phyloP scores from a whole-genome alignment of 2,329 filamentous ascomycete genomes.

The Talaromyces funiculosus region DNA sequence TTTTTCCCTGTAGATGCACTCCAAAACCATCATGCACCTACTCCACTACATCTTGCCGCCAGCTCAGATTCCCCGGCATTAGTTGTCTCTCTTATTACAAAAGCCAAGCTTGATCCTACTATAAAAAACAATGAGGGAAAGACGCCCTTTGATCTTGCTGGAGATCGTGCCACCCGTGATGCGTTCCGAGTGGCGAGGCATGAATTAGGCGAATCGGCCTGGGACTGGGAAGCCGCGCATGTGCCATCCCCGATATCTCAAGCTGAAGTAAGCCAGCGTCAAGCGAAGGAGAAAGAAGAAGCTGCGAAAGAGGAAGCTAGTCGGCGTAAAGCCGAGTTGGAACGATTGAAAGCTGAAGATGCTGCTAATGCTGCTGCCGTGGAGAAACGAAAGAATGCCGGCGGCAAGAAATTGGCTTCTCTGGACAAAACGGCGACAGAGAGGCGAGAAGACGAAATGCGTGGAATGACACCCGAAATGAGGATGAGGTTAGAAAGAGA shows the following conservation, averaged over 20 bases:
- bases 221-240: slow-evolving; percentile 71
- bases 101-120: slow-evolving; percentile 69
- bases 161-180: slow-evolving; percentile 79
- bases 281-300: slow-evolving; percentile 64
- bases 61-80: slow-evolving; percentile 72
- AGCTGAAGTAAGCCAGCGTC: slow-evolving; percentile 64
- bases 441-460: slow-evolving; percentile 72
- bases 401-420: slow-evolving; percentile 52
- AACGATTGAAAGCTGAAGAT: slow-evolving; percentile 63
- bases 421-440: slow-evolving; percentile 71
- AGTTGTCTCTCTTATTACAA: slow-evolving; percentile 69
- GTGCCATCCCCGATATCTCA: slow-evolving; percentile 68
- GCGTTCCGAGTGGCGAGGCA: slow-evolving; percentile 83
- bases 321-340: slow-evolving; percentile 67
- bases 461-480: slow-evolving; percentile 84
- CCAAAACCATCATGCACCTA: slow-evolving; percentile 73
- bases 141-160: slow-evolving; percentile 78
- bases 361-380: slow-evolving; percentile 31
- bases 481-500: slow-evolving; percentile 78
- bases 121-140: slow-evolving; percentile 68
- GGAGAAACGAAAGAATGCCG: slow-evolving; percentile 47
- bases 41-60: slow-evolving; percentile 78
- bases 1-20: slow-evolving; percentile 65
- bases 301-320: slow-evolving; percentile 63
- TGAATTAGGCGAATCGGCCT: slow-evolving; percentile 70